Percentiles rank a stretch among this genome's conserved stretches.
Evolutionary conservation across 2,329 filamentous ascomycete genomes (phyloP).

Genomic region (Purpureocillium takamizusanense): DNA sequence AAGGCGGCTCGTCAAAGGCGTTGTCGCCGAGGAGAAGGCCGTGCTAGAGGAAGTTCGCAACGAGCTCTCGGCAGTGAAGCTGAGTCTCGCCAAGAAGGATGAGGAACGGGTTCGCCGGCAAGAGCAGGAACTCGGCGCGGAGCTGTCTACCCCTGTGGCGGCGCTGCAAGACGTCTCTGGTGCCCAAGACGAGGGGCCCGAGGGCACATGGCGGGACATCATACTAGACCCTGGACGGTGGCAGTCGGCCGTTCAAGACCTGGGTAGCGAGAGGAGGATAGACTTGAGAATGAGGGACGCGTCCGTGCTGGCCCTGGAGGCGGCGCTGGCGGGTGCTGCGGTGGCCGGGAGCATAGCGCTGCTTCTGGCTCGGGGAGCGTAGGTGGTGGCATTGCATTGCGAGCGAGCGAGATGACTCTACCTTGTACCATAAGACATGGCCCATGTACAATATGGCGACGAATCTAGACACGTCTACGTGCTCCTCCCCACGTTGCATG

Average conservation of each 20-base stretch:
- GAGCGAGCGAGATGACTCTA: conserved; percentile 1
- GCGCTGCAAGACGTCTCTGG: background rate
- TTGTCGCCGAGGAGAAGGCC: conserved; percentile 68
- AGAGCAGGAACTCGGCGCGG: conserved; percentile 3
- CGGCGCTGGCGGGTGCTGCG: conserved; percentile 56
- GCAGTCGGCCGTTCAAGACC: conserved; percentile 41
- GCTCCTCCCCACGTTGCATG: no score
- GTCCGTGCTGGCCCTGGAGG: conserved; percentile 60
- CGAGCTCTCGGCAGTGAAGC: conserved; percentile 28
- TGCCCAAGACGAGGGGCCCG: conserved; percentile 1
- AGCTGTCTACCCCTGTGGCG: conserved; percentile 3
- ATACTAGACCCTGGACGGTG: conserved; percentile 34
- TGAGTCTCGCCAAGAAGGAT: conserved; percentile 16
- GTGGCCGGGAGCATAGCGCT: conserved; percentile 46
- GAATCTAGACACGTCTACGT: background rate
- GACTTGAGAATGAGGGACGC: conserved; percentile 59
- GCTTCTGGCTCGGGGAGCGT: conserved; percentile 30
- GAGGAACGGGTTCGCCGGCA: conserved; percentile 6
- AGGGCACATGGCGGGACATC: conserved; percentile 31
- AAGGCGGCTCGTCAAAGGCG: conserved; percentile 68
- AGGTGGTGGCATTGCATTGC: conserved; percentile 7
- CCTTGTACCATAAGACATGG: background rate
- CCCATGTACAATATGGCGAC: no score
- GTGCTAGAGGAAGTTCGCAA: conserved; percentile 38
- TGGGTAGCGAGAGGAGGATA: conserved; percentile 58